These are phyloP conservation scores for Lentinula guzmanii DNA, from an alignment of 768 basidiomycete genomes.

Conservation along the genomic window DNA sequence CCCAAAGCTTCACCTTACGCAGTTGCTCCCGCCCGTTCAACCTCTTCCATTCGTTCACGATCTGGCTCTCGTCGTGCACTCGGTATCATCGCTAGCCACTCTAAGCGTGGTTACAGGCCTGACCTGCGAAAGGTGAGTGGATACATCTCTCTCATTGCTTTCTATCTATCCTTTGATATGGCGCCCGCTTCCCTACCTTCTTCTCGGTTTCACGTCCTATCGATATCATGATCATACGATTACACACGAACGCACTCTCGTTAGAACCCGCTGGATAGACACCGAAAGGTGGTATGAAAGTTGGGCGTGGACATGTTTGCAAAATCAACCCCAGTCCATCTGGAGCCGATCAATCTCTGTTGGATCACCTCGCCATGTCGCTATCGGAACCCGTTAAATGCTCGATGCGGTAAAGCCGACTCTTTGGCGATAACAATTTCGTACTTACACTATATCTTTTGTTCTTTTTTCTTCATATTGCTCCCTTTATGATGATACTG, in stretches of 20 bases:
- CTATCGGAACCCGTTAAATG: conserved; percentile 71
- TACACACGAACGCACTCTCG: conserved; percentile 59
- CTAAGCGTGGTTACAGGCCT: conserved; percentile 69
- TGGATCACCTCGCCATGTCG: conserved; percentile 59
- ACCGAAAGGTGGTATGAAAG: conserved; percentile 63
- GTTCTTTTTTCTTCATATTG: not conserved
- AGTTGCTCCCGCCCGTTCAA: conserved; percentile 43
- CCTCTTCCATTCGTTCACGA: conserved; percentile 54
- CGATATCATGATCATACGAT: not conserved
- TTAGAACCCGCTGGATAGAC: conserved; percentile 85
- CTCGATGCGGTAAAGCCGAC: conserved; percentile 59
- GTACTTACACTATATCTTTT: conserved; percentile 1
- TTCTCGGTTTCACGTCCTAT: not conserved
- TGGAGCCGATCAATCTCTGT: conserved; percentile 57
- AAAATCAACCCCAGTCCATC: conserved; percentile 48
- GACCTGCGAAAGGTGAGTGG: conserved; percentile 69
- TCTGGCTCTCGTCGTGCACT: conserved; percentile 67
- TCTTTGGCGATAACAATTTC: conserved; percentile 61
- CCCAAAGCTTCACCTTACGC: conserved; percentile 46
- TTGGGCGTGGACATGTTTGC: conserved; percentile 94
- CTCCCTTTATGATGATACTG: conserved; percentile 18
- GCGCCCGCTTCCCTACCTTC: conserved; percentile 5
- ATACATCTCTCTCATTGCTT: conserved; percentile 2
- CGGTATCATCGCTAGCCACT: conserved; percentile 53
- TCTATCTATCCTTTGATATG: not conserved